These are phyloP conservation scores for Fusarium coffeatum DNA, from an alignment of 2,329 filamentous ascomycete genomes.

Conservation along the genomic window DNA sequence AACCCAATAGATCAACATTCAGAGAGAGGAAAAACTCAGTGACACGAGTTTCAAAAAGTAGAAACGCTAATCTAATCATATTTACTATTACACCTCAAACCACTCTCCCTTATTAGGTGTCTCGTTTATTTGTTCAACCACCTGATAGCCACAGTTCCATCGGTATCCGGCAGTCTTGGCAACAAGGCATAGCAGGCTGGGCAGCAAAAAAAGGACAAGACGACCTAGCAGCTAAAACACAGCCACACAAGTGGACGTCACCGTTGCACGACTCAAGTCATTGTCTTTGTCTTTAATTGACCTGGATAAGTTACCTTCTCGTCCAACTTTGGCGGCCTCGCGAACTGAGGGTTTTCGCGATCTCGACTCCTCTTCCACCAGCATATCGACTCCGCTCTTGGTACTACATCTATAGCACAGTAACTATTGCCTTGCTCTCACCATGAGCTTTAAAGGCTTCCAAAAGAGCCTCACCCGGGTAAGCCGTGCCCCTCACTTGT, in stretches of 20 bases:
- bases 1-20: neutral
- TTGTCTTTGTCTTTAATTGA: constrained; percentile 38
- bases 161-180: constrained; percentile 33
- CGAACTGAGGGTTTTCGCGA: constrained; percentile 40
- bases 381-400: constrained; percentile 15
- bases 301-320: constrained; percentile 40
- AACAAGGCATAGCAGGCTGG: constrained; percentile 23
- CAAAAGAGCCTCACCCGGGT: constrained; percentile 89
- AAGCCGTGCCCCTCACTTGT: constrained; percentile 57
- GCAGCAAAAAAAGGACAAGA: constrained; percentile 33
- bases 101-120: neutral
- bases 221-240: constrained; percentile 31
- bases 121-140: constrained; percentile 21
- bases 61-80: neutral
- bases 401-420: constrained; percentile 7
- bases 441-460: constrained; percentile 98
- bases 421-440: constrained; percentile 36
- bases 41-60: neutral
- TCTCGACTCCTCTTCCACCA: constrained; percentile 12
- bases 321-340: constrained; percentile 46
- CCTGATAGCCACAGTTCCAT: constrained; percentile 28
- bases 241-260: constrained; percentile 51
- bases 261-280: constrained; percentile 37
- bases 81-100: neutral
- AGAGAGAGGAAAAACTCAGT: neutral